phyloP scores from a whole-genome alignment of 345 rosid genomes.

The Kandelia obovata region DNA sequence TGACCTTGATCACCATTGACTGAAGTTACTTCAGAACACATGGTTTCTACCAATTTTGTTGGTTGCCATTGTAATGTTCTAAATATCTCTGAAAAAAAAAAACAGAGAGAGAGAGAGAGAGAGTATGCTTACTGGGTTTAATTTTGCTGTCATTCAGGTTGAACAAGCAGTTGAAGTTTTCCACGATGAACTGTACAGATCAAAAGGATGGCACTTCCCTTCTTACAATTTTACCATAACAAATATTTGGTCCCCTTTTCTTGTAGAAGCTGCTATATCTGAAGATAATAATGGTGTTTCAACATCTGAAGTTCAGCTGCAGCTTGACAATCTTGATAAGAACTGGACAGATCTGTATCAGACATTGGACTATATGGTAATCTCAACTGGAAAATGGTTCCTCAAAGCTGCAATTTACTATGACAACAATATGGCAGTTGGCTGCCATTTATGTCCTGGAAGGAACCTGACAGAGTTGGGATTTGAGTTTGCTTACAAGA shows the following conservation, averaged over 20 bases:
- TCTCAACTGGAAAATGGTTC: conserved; percentile 97
- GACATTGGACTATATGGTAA: conserved; percentile 57
- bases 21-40: too few relatives aligned
- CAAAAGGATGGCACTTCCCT: conserved; percentile 73
- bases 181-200: conserved; percentile 74
- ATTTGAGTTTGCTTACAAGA: conserved; percentile 68
- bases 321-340: conserved; percentile 72
- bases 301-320: conserved; percentile 62
- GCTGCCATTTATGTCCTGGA: conserved; percentile 77
- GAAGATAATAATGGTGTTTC: conserved; percentile 82
- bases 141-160: conserved; percentile 40
- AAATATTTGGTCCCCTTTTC: conserved; percentile 90
- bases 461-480: conserved; percentile 63
- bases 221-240: conserved; percentile 63
- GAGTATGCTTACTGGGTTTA: not conserved
- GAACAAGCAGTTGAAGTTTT: conserved; percentile 68
- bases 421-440: conserved; percentile 53
- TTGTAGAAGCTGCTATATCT: conserved; percentile 75
- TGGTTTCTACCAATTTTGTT: not conserved
- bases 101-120: not conserved
- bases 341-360: conserved; percentile 56
- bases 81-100: too few relatives aligned
- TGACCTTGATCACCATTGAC: too few relatives aligned
- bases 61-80: not conserved
- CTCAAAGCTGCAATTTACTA: conserved; percentile 82